Base-by-base conservation (phyloP, 768 basidiomycete species). In the Pleurotus salmoneostramineus region DNA sequence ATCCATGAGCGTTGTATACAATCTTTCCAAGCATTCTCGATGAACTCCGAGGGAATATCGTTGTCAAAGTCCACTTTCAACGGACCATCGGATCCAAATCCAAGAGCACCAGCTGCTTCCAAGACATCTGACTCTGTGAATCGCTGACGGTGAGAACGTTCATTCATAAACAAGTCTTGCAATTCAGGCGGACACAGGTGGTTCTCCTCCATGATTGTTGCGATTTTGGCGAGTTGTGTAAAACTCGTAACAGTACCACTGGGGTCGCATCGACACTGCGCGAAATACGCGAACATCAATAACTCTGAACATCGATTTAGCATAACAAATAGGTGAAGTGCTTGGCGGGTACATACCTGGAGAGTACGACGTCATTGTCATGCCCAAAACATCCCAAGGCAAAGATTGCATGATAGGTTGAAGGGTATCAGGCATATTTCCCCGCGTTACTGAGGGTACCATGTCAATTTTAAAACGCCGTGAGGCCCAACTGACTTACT, bases 241-340 rank as follows among this genome's bases (percentile, higher is more conserved):
- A 90, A 92, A 68, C 91, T 88, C 11, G 72, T 66, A 3, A 83
- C 62, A 0, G 90, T 92, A 37, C 77, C 71, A 3, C 70, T 73
- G 33, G 90, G 89, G 64, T 93, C 85, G 69, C 92, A 94, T 59
- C 90, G 87, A 65, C 84, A 88, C 69, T 93, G 90, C 0, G 89
- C 86, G 56, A 86, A 71, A 64, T 93, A 94, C 0, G 85, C 90
- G 67, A 91, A 93, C n/a, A 75, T 74, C 55, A 94, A 77, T 10
- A 91, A 73, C 21, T 88, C 91, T 93, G 62, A 31, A 12, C 40
- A 32, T 43, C 48, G 47, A 59, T 15, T 40, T 8, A 40, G 60
- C 36, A 10, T 12, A 11, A 60, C 36, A 51, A 49, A 48, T 11
- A 35, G 11, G 17, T 42, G 7, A 34, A 59, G n/a, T 37, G 48